Percentiles rank a stretch among this genome's conserved stretches.
Evolutionary conservation across 352 stramenopile genomes (phyloP).

Genomic region (Globisporangium splendens): DNA sequence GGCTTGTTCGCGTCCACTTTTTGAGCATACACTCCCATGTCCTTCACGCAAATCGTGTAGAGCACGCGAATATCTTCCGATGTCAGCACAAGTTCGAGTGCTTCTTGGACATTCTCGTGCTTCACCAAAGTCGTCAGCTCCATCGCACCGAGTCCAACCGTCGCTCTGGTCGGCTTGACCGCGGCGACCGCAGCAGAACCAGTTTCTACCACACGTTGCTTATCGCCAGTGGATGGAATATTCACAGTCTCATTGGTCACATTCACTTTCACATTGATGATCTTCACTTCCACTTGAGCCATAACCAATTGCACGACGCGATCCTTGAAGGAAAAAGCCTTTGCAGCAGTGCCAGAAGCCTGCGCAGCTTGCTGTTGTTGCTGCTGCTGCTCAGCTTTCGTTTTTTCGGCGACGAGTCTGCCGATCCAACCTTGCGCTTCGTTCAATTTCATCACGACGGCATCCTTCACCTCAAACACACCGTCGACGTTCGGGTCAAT

Average conservation of each 20-base stretch:
- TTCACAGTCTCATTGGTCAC: slow-evolving; percentile 30
- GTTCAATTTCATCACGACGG: slow-evolving; percentile 48
- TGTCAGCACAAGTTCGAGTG: slow-evolving; percentile 43
- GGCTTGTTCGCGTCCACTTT: slow-evolving; percentile 18
- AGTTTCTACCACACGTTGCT: slow-evolving; percentile 6
- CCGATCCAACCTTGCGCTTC: slow-evolving; percentile 38
- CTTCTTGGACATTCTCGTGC: slow-evolving; percentile 40
- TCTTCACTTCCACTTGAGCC: slow-evolving; percentile 55
- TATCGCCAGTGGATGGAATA: slow-evolving; percentile 14
- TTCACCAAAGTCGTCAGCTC: slow-evolving; percentile 43
- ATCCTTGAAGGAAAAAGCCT: slow-evolving; percentile 54
- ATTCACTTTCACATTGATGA: slow-evolving; percentile 36
- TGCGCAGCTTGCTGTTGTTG: slow-evolving; percentile 29
- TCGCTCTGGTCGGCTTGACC: slow-evolving; percentile 33
- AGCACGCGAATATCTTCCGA: slow-evolving; percentile 51
- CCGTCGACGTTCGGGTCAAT: slow-evolving; percentile 40
- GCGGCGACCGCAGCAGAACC: background rate
- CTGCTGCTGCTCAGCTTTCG: slow-evolving; percentile 27
- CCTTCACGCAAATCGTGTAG: slow-evolving; percentile 42
- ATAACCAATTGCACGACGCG: slow-evolving; percentile 56
- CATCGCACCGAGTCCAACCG: slow-evolving; percentile 26
- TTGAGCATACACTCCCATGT: slow-evolving; percentile 38
- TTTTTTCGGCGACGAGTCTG: slow-evolving; percentile 30
- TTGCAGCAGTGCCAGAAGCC: slow-evolving; percentile 11
- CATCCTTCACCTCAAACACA: slow-evolving; percentile 44